Evolutionary conservation across 2,329 filamentous ascomycete species (phyloP), one percentile per base, ranked within the genome.

Genomic region (Fonsecaea multimorphosa): DNA sequence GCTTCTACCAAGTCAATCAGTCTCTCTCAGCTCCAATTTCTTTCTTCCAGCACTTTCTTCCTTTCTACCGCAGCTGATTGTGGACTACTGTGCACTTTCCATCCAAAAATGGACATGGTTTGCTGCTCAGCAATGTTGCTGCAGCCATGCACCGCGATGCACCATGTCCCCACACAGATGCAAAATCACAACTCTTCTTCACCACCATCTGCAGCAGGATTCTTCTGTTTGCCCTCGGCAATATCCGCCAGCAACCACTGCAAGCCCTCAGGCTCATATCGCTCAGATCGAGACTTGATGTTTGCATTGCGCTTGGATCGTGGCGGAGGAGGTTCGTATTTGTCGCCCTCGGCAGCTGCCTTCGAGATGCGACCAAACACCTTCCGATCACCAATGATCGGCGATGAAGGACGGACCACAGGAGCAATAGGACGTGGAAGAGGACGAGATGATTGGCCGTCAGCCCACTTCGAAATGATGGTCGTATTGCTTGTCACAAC

Each of bases 381-480:
- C 12, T 38, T 58, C 29, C 46, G 57, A 44, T 67, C 61, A 32
- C 65, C 61, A 27, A 67, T 40, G 8, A 64, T 49, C 1, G 57
- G 31, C 9, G 62, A 53, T 11, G 19, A 22, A 14, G 46, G 11
- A 27, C 46, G 49, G n/a, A 40, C 27, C 31, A 31, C 51, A 16
- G 34, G 22, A 24, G 19, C 27, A 27, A n/a, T 14, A 3, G 49
- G 29, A 55, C 31, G 14, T 27, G 19, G 49, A 7, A 29, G 24
- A 32, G 9, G n/a, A n/a, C 12, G 16, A 31, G 46, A 14, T 7
- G 29, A 6, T 22, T 38, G 38, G 0, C 31, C 38, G 22, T 52
- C 44, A 27, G 65, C 65, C 65, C 65, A 67, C 55, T 61, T 67
- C 34, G 65, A 67, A 16, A 61, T n/a, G 34, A 61, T 54, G 16